These are phyloP conservation scores for Coniochaeta sp. DNA, from an alignment of 2,329 filamentous ascomycete genomes.

Conservation along the genomic window DNA sequence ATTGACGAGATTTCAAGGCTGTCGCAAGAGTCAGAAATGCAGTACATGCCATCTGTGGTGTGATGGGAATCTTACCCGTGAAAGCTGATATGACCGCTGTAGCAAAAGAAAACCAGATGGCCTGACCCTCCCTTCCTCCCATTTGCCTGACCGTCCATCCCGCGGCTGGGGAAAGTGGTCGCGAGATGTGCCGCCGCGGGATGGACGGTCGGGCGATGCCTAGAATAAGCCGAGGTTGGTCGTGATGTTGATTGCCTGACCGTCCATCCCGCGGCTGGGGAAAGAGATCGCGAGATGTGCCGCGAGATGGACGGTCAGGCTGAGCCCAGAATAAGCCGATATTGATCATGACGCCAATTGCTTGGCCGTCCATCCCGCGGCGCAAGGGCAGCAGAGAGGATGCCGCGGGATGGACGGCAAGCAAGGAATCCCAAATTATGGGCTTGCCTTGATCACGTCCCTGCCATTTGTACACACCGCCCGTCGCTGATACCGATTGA, in stretches of 20 bases:
- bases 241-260: background rate
- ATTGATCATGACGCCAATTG: background rate
- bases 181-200: background rate
- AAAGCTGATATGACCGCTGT: no score
- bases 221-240: background rate
- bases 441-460: conserved; percentile 35
- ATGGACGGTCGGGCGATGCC: background rate
- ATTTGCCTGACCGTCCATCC: background rate
- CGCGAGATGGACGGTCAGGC: background rate
- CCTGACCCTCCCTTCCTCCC: no score
- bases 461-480: conserved; percentile 36
- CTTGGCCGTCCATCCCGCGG: background rate
- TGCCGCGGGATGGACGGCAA: background rate
- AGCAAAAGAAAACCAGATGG: no score
- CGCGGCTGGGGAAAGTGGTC: background rate
- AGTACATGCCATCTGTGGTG: no score
- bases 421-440: background rate
- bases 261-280: background rate
- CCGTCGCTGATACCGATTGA: conserved; percentile 37
- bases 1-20: no score
- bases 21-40: no score
- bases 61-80: no score
- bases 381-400: background rate
- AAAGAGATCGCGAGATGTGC: background rate
- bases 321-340: background rate